Evolutionary conservation across 352 stramenopile genomes (phyloP), one percentile per base, ranked within the genome.

Genomic region (Pythium guiyangense): DNA sequence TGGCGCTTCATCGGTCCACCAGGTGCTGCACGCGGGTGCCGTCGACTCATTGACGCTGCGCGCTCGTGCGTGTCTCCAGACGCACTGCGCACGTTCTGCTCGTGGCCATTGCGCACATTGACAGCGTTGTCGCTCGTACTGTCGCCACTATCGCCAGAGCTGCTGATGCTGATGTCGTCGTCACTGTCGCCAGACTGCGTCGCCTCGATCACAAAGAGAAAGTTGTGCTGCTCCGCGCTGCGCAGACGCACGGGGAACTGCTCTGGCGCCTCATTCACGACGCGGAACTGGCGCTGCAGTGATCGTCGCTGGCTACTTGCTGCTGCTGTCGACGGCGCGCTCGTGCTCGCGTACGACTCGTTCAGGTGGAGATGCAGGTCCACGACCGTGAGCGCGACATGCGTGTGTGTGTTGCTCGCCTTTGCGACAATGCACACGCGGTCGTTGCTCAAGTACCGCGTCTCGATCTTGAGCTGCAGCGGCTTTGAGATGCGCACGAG

Each of bases 281-380:
- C 50, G 22, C 64, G 62, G 52, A 80, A 84, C 27, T 63, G 65
- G 49, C 40, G 54, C 15, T 18, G 64, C 31, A 53, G 46, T 22
- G 20, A 29, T 34, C 42, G 12, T 34, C 46, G 17, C 25, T 29
- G 3, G n/a, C 15, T 8, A 22, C 22, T 14, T 18, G 15, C n/a
- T n/a, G 48, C 29, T 27, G 31, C 14, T 47, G 42, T 8, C 31
- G 26, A 25, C 29, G 46, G 56, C 48, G 31, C 50, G 18, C 50
- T 49, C 1, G 29, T 52, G 10, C n/a, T 39, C 22, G 56, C 20
- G 14, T 22, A 40, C 25, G 25, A 27, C 15, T 86, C 72, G 42
- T 77, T 77, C 54, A 88, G 58, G 58, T 91, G 78, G 37, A 91
- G 59, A 55, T 87, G 74, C 49, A 89, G 57, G 54, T 91, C 78